Evolutionary conservation across 208 protist genomes (phyloP).

Genomic region (Leptomonas seymouri): DNA sequence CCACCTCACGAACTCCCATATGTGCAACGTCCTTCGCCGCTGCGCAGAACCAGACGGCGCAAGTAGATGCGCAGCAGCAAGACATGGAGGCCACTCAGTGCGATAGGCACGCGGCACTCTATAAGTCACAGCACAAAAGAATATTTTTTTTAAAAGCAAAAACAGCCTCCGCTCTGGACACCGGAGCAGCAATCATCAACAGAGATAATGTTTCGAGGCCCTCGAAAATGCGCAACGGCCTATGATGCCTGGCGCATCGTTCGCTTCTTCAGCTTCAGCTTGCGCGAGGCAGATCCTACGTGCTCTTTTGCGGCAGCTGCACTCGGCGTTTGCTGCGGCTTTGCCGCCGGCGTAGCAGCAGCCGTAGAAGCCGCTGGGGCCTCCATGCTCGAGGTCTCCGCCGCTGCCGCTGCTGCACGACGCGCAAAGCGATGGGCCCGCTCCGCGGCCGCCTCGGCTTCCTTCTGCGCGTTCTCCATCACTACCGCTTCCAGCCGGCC

Average conservation of each 20-base stretch:
- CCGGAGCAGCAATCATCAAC: too few relatives aligned
- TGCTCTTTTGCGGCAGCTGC: not conserved
- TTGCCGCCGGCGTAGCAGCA: not conserved
- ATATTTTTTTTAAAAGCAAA: too few relatives aligned
- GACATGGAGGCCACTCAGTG: too few relatives aligned
- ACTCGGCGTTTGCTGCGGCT: not conserved
- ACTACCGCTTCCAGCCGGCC: conserved; percentile 54
- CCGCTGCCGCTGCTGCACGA: not conserved
- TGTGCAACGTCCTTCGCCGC: too few relatives aligned
- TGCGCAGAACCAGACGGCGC: too few relatives aligned
- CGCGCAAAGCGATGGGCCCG: not conserved
- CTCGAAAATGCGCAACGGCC: not conserved
- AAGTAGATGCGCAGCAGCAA: too few relatives aligned
- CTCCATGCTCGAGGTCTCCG: too few relatives aligned
- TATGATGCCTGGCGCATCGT: conserved; percentile 8
- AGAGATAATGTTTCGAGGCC: too few relatives aligned
- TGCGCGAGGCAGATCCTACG: conserved; percentile 20
- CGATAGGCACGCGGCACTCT: too few relatives aligned
- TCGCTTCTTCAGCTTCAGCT: conserved; percentile 31
- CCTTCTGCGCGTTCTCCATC: conserved; percentile 20
- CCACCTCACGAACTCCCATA: too few relatives aligned
- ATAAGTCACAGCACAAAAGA: too few relatives aligned
- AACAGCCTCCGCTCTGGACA: too few relatives aligned
- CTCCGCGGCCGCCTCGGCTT: conserved; percentile 6
- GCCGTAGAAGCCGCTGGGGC: not conserved